Percentiles rank a stretch among this genome's conserved stretches.
These are phyloP conservation scores for Phialophora tarda DNA, from an alignment of 2,329 filamentous ascomycete species.

Conservation along the genomic window DNA sequence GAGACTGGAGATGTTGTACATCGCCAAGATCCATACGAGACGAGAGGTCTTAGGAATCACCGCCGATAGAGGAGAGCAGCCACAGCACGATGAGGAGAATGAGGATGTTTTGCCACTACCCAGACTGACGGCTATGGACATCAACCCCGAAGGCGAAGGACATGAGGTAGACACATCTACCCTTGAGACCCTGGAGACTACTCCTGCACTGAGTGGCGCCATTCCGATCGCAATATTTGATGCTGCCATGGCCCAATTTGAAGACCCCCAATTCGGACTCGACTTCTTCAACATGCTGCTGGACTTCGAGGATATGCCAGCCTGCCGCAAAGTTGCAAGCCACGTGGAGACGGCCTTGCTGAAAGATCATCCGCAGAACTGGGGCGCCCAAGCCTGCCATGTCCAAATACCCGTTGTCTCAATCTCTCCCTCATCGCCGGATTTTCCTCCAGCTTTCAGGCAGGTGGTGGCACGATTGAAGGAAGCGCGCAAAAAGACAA, in stretches of 20 bases:
- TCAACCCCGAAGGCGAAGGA: constrained; percentile 60
- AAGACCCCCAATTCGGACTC: constrained; percentile 69
- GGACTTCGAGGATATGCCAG: constrained; percentile 69
- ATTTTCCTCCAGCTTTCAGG: constrained; percentile 75
- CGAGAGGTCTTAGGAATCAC: constrained; percentile 69
- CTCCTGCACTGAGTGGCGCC: constrained; percentile 86
- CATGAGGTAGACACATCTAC: constrained; percentile 59
- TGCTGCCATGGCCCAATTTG: constrained; percentile 77
- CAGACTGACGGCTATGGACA: constrained; percentile 66
- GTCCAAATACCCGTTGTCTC: constrained; percentile 73
- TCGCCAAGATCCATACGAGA: constrained; percentile 78
- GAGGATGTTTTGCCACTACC: constrained; percentile 63
- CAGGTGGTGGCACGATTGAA: constrained; percentile 68
- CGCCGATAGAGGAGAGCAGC: constrained; percentile 49
- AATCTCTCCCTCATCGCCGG: constrained; percentile 65
- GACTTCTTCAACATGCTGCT: constrained; percentile 81
- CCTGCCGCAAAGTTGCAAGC: constrained; percentile 69
- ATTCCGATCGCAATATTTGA: constrained; percentile 94
- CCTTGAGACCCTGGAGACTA: constrained; percentile 69
- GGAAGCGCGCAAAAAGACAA: constrained; percentile 49
- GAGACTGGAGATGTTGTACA: constrained; percentile 88
- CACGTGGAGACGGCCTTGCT: constrained; percentile 73
- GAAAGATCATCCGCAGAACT: constrained; percentile 63
- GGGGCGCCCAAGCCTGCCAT: constrained; percentile 71
- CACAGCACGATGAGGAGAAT: constrained; percentile 46